These are phyloP conservation scores for Podospora appendiculata DNA, from an alignment of 495 filamentous ascomycete species.

Conservation along the genomic window DNA sequence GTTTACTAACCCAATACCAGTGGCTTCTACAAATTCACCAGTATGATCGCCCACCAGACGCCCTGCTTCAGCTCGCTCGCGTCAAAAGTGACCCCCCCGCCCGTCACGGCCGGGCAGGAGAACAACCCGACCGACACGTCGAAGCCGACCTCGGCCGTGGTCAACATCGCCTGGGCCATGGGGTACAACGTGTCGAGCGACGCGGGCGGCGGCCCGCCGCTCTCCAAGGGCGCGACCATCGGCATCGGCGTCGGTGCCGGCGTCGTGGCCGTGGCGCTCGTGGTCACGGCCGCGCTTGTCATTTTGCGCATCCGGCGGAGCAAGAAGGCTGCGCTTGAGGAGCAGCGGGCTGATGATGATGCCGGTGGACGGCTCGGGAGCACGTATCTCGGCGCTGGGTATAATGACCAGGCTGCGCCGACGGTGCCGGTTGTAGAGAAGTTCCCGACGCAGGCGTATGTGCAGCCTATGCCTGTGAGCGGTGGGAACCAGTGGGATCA, in stretches of 20 bases:
- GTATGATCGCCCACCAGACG: slow-evolving; percentile 12
- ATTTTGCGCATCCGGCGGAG: slow-evolving; percentile 5
- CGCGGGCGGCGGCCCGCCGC: background rate
- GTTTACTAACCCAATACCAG: slow-evolving; percentile 1
- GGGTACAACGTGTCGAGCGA: slow-evolving; percentile 9
- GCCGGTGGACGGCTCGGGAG: background rate
- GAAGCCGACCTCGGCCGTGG: slow-evolving; percentile 14
- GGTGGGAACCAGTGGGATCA: background rate
- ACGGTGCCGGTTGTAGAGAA: background rate
- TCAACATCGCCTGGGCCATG: slow-evolving; percentile 20
- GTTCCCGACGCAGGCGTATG: background rate
- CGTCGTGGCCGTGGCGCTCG: background rate
- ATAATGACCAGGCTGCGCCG: too few relatives aligned
- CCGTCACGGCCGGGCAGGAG: slow-evolving; percentile 11
- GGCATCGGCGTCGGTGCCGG: slow-evolving; percentile 12
- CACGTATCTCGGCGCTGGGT: too few relatives aligned
- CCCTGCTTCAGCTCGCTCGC: slow-evolving; percentile 18
- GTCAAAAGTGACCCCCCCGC: slow-evolving; percentile 6
- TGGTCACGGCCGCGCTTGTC: background rate
- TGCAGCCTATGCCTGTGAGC: background rate
- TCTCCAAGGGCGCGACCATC: slow-evolving; percentile 12
- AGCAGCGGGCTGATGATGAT: background rate
- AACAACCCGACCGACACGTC: slow-evolving; percentile 11
- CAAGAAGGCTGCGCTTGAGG: slow-evolving; percentile 2
- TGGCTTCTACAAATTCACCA: slow-evolving; percentile 21